A percentile compares a stretch with the other conserved stretches of the same genome.
Conservation (phyloP, 2,329 filamentous ascomycete species). For the Chrysosporium queenslandicum region DNA sequence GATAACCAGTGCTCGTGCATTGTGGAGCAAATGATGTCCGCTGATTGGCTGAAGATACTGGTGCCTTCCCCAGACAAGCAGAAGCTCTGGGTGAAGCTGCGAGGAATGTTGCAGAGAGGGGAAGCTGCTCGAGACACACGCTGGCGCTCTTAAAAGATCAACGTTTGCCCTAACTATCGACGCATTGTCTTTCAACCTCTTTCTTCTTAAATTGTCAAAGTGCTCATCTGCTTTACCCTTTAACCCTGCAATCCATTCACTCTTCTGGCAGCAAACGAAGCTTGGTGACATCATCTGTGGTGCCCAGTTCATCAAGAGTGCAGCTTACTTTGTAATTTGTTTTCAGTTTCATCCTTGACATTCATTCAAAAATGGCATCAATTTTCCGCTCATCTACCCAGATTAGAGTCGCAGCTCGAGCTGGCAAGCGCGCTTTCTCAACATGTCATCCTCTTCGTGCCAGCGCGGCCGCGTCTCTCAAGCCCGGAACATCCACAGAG, state of each 20-base stretch:
- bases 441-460: slow-evolving; percentile 11
- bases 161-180: neutral
- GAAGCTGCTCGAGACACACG: neutral
- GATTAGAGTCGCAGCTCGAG: slow-evolving; percentile 26
- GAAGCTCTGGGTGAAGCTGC: slow-evolving; percentile 4
- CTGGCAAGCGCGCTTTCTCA: slow-evolving; percentile 5
- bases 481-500: slow-evolving; percentile 21
- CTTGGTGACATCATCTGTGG: neutral
- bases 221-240: no score
- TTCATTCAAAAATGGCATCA: slow-evolving; percentile 26
- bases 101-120: slow-evolving; percentile 4
- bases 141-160: neutral
- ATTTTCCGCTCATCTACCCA: slow-evolving; percentile 30
- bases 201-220: no score
- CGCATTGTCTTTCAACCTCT: no score
- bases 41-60: slow-evolving; percentile 4
- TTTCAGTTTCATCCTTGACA: neutral
- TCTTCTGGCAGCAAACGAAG: neutral
- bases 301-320: neutral
- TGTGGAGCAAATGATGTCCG: neutral
- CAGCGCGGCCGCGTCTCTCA: slow-evolving; percentile 9
- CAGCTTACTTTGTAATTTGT: neutral
- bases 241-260: no score
- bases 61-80: slow-evolving; percentile 1
- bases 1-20: neutral